Conservation (phyloP, 208 protist genomes). For the Leishmania braziliensis region DNA sequence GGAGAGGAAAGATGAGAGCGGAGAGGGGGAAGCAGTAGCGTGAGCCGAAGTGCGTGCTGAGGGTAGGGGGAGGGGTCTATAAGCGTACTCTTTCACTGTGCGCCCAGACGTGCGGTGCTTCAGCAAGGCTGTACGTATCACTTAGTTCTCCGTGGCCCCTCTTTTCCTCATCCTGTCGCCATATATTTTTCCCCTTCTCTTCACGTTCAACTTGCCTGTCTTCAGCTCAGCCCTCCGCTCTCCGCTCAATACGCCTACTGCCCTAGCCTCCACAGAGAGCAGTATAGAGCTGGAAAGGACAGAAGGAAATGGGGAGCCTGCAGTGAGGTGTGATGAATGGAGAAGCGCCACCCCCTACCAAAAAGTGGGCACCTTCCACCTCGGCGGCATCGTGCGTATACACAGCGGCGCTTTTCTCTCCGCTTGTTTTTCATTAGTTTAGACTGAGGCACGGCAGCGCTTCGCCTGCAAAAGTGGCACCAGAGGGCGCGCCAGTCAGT, state of each 20-base stretch:
- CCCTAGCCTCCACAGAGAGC: background rate
- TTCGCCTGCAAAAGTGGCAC: background rate
- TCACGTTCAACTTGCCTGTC: background rate
- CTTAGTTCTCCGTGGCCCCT: background rate
- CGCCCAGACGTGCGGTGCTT: background rate
- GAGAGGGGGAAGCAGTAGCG: background rate
- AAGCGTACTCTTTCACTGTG: background rate
- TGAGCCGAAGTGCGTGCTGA: background rate
- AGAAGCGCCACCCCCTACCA: background rate
- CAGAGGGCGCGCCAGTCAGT: background rate
- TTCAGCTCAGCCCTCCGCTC: background rate
- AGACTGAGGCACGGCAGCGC: background rate
- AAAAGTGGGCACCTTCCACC: background rate
- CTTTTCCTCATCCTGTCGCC: background rate
- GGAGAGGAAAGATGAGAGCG: background rate
- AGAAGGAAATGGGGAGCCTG: background rate
- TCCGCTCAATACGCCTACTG: background rate
- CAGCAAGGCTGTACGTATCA: background rate
- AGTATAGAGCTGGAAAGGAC: background rate
- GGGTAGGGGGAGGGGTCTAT: background rate
- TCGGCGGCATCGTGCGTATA: background rate
- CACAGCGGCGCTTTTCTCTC: background rate
- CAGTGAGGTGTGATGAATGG: background rate
- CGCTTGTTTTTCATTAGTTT: background rate
- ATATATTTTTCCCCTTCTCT: background rate